Evolutionary conservation across 2,329 filamentous ascomycete species (phyloP).

Genomic region (Penicillium polonicum): DNA sequence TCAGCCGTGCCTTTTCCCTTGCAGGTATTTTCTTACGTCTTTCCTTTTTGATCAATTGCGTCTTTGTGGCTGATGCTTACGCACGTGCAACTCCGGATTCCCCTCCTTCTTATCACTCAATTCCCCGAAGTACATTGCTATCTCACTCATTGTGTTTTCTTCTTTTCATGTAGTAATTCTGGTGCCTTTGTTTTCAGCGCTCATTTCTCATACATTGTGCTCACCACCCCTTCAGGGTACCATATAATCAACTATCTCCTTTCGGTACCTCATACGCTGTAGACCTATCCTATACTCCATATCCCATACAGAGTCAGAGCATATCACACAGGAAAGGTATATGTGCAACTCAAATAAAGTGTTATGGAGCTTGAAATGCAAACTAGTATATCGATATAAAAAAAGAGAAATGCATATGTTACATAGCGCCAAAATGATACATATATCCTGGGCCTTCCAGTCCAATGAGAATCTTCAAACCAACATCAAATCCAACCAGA

Average conservation of each 20-base stretch:
- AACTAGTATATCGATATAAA: not conserved
- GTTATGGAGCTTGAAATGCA: not conserved
- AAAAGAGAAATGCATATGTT: slow-evolving; percentile 24
- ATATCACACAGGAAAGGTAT: not conserved
- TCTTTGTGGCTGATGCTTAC: slow-evolving; percentile 17
- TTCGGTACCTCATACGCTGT: not conserved
- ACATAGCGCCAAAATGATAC: slow-evolving; percentile 29
- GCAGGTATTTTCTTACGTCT: slow-evolving; percentile 17
- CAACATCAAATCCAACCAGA: slow-evolving; percentile 2
- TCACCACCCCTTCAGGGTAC: slow-evolving; percentile 5
- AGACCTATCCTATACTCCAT: not conserved
- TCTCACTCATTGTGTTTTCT: slow-evolving; percentile 18
- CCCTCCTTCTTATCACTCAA: slow-evolving; percentile 23
- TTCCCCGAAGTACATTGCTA: slow-evolving; percentile 26
- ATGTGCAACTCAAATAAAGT: not conserved
- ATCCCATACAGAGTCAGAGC: not conserved
- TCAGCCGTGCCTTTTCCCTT: slow-evolving; percentile 20
- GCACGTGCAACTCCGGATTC: slow-evolving; percentile 32
- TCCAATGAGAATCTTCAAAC: not conserved
- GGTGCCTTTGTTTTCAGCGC: slow-evolving; percentile 7
- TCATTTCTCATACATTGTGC: slow-evolving; percentile 14
- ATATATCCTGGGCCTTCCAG: slow-evolving; percentile 13
- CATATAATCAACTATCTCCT: slow-evolving; percentile 13
- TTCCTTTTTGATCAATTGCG: slow-evolving; percentile 19
- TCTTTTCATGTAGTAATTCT: slow-evolving; percentile 21